Base-by-base conservation (phyloP, 331 rosid genomes). In the Malus hybrid region DNA sequence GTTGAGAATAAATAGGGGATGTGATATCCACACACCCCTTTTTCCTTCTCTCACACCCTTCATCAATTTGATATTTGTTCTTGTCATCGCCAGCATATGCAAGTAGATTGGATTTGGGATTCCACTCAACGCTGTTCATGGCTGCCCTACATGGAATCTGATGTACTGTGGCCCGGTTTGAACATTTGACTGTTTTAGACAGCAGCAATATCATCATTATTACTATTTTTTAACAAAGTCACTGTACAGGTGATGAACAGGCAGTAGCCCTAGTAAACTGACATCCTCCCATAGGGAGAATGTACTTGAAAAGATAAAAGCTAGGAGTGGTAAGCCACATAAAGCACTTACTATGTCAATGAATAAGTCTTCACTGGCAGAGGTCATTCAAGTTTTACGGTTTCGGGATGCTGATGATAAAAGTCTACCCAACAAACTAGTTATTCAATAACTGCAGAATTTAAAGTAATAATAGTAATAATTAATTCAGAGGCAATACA, bases 61-160 rank as follows among this genome's bases (percentile, higher is more conserved):
- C 98, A 71, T 92, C 98, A 26, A 96, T 91, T 84, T 90, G 98
- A 78, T 87, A 89, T 83, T 93, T 93, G 88, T 89, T 93, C 84
- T 93, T 93, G 88, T 94, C 98, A 77, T 94, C 99, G 34, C 97
- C 99, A 26, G 99, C 99, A 85, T 88, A 94, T 5, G 96, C 99
- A 72, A 92, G 97, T 69, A 94, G 86, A 77, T 94, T 92, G 81
- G 66, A 82, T n/a, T 86, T 94, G 1, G 99, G 99, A 88, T 92
- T 92, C 97, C 97, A 94, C 73, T 94, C 99, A 76, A 94, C 97
- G 34, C 96, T 94, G 83, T 94, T 94, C 97, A 90, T 91, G 22
- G 98, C 98, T 62, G 96, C 97, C 76, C 95, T 91, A 28, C 96
- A 94, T 11, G 95, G 89, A 85, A 93, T 93, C 77, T 91, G 97